Base-by-base conservation (phyloP, 228 moss, liverwort and hornwort genomes). In the Sphagnum fallax region DNA sequence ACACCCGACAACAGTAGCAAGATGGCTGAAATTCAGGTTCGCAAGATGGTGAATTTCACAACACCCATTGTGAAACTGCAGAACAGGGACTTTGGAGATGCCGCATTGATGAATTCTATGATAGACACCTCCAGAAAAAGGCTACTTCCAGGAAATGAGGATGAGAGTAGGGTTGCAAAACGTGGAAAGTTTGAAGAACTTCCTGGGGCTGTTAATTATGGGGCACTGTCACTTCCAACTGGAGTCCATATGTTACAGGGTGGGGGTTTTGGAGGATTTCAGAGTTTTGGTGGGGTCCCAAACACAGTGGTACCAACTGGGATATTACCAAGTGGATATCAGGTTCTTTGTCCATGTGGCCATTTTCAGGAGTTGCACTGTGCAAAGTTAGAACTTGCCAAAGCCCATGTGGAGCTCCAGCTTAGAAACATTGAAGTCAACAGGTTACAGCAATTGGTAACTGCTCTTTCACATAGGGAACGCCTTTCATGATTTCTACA, bases 391-490 rank as follows among this genome's bases (percentile, higher is more conserved):
- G 76, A 84, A 67, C 72, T 84, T 62, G 71, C 65, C 16, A 76
- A 81, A 70, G 81, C 60, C 50, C 84, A 70, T 55, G 74, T 65
- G 68, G 76, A 81, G 62, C 74, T 67, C 4, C 70, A 72, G 65
- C 58, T 69, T 16, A 65, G 61, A 62, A 73, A 61, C 1, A 70
- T 70, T 6, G 74, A 81, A 67, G 72, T 81, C 16, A 68, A 74
- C 62, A 67, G 72, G 13, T 69, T 85, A 65, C 76, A 79, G 48
- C 69, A 85, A 71, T 47, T 85, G 67, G 72, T 81, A 65, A 72
- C 74, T 66, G 74, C 76, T 16, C 53, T 78, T 5, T 74, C 76
- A 14, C 76, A 72, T 9, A 79, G 65, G 72, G 73, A 81, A 69
- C 72, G 75, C 60, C 74, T 81, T 51, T 62, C 76, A 74, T 81